Percentiles rank a stretch among this genome's conserved stretches.
Evolutionary conservation across 768 basidiomycete genomes (phyloP).

Genomic region (Postia placenta): DNA sequence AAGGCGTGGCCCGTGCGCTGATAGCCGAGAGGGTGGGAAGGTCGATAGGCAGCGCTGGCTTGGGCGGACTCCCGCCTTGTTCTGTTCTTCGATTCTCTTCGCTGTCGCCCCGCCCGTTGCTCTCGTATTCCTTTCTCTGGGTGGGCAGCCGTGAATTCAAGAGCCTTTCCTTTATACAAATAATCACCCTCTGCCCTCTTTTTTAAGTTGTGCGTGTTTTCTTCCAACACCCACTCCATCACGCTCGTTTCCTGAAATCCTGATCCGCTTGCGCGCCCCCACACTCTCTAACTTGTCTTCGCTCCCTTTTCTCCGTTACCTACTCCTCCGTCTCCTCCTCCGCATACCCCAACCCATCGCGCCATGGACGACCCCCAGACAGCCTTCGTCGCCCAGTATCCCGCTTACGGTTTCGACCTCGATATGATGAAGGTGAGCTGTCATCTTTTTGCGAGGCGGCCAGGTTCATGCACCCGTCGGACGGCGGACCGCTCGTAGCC

Average conservation of each 20-base stretch:
- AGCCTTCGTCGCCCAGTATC: slow-evolving; percentile 63
- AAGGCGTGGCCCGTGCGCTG: slow-evolving; percentile 18
- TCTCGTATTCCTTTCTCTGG: slow-evolving; percentile 12
- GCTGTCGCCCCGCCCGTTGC: slow-evolving; percentile 10
- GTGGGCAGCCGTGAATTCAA: slow-evolving; percentile 15
- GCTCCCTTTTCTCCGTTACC: slow-evolving; percentile 43
- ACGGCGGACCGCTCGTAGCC: no score
- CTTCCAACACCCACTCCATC: slow-evolving; percentile 16
- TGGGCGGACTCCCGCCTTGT: slow-evolving; percentile 3
- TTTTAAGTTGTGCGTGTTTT: slow-evolving; percentile 21
- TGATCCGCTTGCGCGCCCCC: slow-evolving; percentile 20
- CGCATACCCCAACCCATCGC: slow-evolving; percentile 10
- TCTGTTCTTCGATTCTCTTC: slow-evolving; percentile 8
- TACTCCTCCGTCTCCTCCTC: slow-evolving; percentile 17
- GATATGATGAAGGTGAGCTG: slow-evolving; percentile 84
- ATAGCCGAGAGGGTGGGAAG: slow-evolving; percentile 14
- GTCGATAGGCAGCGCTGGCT: slow-evolving; percentile 1
- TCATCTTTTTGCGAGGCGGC: not conserved
- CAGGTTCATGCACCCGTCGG: no score
- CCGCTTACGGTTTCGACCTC: slow-evolving; percentile 71
- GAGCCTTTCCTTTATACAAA: slow-evolving; percentile 15
- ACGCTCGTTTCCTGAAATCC: slow-evolving; percentile 23
- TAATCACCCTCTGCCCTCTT: slow-evolving; percentile 16
- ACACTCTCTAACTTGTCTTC: slow-evolving; percentile 53
- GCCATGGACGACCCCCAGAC: slow-evolving; percentile 73